phyloP scores from a whole-genome alignment of 1,284 basidiomycete genomes.

The Bjerkandera adusta region DNA sequence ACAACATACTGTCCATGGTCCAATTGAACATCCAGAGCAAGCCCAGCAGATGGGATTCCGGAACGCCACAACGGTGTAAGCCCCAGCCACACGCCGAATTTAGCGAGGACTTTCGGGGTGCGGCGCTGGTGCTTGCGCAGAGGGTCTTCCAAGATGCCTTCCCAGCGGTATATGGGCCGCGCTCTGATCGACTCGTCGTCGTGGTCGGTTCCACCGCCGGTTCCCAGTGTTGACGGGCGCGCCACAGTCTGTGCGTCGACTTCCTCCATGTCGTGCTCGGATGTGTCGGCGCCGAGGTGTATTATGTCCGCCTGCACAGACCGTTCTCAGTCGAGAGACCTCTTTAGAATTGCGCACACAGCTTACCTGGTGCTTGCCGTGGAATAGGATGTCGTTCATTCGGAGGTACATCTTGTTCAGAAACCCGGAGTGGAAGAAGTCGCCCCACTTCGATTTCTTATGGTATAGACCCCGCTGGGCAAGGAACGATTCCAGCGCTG shows the following conservation, averaged over 20 bases:
- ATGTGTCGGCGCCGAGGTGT: conserved; percentile 47
- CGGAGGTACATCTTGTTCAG: conserved; percentile 76
- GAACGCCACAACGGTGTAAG: conserved; percentile 59
- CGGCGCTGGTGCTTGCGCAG: conserved; percentile 37
- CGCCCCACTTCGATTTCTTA: conserved; percentile 41
- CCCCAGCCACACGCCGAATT: conserved; percentile 66
- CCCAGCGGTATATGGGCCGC: conserved; percentile 66
- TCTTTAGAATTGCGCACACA: neutral
- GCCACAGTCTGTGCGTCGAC: conserved; percentile 53
- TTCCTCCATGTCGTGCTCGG: conserved; percentile 60
- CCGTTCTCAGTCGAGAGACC: conserved; percentile 2
- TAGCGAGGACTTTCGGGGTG: conserved; percentile 41
- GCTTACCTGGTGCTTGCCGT: conserved; percentile 46
- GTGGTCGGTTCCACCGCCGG: conserved; percentile 72
- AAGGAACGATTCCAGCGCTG: conserved; percentile 65
- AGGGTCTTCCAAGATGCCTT: conserved; percentile 64
- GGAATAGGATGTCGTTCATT: conserved; percentile 73
- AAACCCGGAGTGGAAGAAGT: conserved; percentile 67
- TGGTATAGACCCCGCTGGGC: conserved; percentile 59
- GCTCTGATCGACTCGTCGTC: conserved; percentile 59
- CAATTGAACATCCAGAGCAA: conserved; percentile 57
- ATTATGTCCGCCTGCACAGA: conserved; percentile 55
- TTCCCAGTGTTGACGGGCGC: conserved; percentile 54
- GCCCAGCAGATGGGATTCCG: conserved; percentile 46
- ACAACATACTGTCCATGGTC: conserved; percentile 57